phyloP scores from a whole-genome alignment of 1,284 basidiomycete species.

The Rhodotorula sp. region DNA sequence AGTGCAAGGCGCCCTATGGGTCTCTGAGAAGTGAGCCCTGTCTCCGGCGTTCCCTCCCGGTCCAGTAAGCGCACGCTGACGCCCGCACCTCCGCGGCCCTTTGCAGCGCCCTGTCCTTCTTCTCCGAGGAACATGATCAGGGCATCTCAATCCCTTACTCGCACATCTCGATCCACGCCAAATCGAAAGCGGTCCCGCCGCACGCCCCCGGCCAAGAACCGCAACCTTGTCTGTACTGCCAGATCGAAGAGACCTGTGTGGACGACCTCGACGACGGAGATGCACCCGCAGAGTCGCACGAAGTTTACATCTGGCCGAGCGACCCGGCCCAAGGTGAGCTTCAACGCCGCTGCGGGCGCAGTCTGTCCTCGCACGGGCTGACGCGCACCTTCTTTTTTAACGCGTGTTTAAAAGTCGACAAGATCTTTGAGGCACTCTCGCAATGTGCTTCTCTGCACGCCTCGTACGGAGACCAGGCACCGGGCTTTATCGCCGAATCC shows the following conservation, averaged over 20 bases:
- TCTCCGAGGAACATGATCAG: neutral
- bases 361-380: neutral
- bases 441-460: neutral
- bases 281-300: neutral
- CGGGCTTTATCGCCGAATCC: neutral
- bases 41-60: neutral
- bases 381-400: neutral
- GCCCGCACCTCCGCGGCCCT: neutral
- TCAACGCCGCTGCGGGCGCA: neutral
- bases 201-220: neutral
- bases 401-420: neutral
- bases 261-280: neutral
- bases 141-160: neutral
- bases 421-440: neutral
- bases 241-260: neutral
- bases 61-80: neutral
- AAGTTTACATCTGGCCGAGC: neutral
- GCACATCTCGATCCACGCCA: conserved; percentile 4
- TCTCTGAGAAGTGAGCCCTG: neutral
- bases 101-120: neutral
- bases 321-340: neutral
- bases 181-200: neutral
- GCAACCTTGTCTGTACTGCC: neutral
- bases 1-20: neutral
- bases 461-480: neutral